Base-by-base conservation (phyloP, 208 protist genomes). In the Trypanosoma avium region DNA sequence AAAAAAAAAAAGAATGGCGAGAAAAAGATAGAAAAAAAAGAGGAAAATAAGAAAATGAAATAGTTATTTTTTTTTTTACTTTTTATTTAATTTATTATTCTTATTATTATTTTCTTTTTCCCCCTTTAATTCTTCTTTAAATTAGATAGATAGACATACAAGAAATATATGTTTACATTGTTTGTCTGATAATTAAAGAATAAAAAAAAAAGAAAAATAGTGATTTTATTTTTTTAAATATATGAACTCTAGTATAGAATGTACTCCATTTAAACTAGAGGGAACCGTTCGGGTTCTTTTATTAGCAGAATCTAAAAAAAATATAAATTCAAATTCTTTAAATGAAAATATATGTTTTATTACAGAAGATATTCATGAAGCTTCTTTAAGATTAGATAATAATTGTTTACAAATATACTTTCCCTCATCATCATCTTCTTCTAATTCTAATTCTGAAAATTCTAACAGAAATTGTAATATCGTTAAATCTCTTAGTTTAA, bases 41-140 rank as follows among this genome's bases (percentile, higher is more conserved):
- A 2, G 2, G 2, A 42, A 2, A 42, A 42, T 42, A 15, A 9
- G 2, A 42, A 42, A 42, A 42, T 1, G 7, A 42, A 42, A 42
- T 15, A 13, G 36, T 42, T n/a, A n/a, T n/a, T n/a, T n/a, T n/a
- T n/a, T n/a, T n/a, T n/a, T n/a, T n/a, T n/a, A n/a, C n/a, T n/a
- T n/a, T 2, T 42, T 42, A 42, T 42, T 42, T 9, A 9, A 8
- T 13, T 42, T 42, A 42, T 9, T n/a, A 42, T n/a, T 1, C 12
- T 15, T 42, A 8, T 13, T 9, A 3, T 9, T 42, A n/a, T 42
- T 65, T 48, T 67, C 22, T 2, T 67, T 67, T 58, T 35, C 59
- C 36, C 59, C 38, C 42, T 55, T 67, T 35, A 48, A 12, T 60
- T 4, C 40, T 22, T 67, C 12, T 67, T 21, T 24, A 13, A 4